Evolutionary conservation across 495 filamentous ascomycete species (phyloP), one percentile per base, ranked within the genome.

Genomic region (Penicillium paradoxum): DNA sequence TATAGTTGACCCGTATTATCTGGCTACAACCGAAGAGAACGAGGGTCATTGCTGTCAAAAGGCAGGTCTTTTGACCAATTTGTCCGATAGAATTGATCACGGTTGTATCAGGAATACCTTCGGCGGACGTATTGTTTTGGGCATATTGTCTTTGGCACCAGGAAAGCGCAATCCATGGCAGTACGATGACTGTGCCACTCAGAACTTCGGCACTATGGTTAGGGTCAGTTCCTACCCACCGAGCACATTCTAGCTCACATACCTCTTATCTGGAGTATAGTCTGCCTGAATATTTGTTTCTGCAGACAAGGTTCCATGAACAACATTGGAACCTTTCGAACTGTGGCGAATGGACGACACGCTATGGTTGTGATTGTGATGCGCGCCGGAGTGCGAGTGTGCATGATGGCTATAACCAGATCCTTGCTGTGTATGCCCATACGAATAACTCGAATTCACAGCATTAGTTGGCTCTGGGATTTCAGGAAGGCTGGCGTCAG

Each of bases 91-190:
- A 2, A 34, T 19, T 21, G 1, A 6, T 39, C 0, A 45, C 27
- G 7, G 10, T 43, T 2, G 57, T 30, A 18, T 40, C 45, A 14
- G 36, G 32, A 4, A 44, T 38, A 11, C 62, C 53, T 29, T 40
- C 34, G 4, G n/a, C 34, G 2, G 30, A 15, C 18, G 30, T 32
- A 13, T 37, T 33, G 5, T 3, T 19, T 45, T 67, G 55, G 17
- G 60, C 57, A 51, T 64, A 66, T 19, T 64, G 60, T 38, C 62
- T 59, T 18, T 67, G 60, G 29, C 69, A 74, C 74, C 74, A 77
- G 9, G 72, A 75, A 3, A 74, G 33, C 9, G 58, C 61, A 33
- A 75, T 62, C 74, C 72, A 75, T 13, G 74, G 74, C 39, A 73
- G 49, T 5, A 69, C 60, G 1, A 69, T 57, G 0, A 74, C 41